These are phyloP conservation scores for Pestalotiopsis fici DNA, from an alignment of 2,329 filamentous ascomycete species.

Conservation along the genomic window DNA sequence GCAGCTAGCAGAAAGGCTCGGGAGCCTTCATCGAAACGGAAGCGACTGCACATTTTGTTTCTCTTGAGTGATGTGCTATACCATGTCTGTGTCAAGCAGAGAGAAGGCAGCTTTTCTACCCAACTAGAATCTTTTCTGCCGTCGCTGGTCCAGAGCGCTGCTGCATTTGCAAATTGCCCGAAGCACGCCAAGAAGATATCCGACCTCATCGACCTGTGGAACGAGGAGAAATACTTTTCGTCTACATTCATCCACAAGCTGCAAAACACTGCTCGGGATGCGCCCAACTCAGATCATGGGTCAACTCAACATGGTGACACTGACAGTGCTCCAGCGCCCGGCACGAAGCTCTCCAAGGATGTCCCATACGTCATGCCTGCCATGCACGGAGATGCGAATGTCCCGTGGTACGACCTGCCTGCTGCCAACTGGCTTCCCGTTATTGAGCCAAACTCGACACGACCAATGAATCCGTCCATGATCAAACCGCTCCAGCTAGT, in stretches of 20 bases:
- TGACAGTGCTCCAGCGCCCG: slow-evolving; percentile 17
- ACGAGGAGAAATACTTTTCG: slow-evolving; percentile 64
- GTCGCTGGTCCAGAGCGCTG: slow-evolving; percentile 60
- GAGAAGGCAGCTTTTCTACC: slow-evolving; percentile 51
- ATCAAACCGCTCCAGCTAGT: slow-evolving; percentile 73
- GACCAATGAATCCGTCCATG: slow-evolving; percentile 70
- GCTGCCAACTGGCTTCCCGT: slow-evolving; percentile 80
- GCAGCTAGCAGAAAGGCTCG: slow-evolving; percentile 34
- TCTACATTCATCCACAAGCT: slow-evolving; percentile 56
- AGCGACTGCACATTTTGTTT: slow-evolving; percentile 75
- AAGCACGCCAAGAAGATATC: slow-evolving; percentile 68
- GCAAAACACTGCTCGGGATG: slow-evolving; percentile 54
- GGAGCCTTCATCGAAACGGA: slow-evolving; percentile 63
- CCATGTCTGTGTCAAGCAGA: slow-evolving; percentile 58
- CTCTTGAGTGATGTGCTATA: slow-evolving; percentile 78
- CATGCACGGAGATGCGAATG: slow-evolving; percentile 72
- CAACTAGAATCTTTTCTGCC: slow-evolving; percentile 61
- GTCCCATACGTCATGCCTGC: slow-evolving; percentile 72
- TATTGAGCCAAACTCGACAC: slow-evolving; percentile 73
- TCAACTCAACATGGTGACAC: slow-evolving; percentile 20
- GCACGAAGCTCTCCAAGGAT: slow-evolving; percentile 49
- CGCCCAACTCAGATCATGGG: slow-evolving; percentile 23
- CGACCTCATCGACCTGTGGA: slow-evolving; percentile 70
- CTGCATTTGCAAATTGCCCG: slow-evolving; percentile 59
- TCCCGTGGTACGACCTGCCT: slow-evolving; percentile 80